These are phyloP conservation scores for Fusarium coffeatum DNA, from an alignment of 2,329 filamentous ascomycete species.

Conservation along the genomic window DNA sequence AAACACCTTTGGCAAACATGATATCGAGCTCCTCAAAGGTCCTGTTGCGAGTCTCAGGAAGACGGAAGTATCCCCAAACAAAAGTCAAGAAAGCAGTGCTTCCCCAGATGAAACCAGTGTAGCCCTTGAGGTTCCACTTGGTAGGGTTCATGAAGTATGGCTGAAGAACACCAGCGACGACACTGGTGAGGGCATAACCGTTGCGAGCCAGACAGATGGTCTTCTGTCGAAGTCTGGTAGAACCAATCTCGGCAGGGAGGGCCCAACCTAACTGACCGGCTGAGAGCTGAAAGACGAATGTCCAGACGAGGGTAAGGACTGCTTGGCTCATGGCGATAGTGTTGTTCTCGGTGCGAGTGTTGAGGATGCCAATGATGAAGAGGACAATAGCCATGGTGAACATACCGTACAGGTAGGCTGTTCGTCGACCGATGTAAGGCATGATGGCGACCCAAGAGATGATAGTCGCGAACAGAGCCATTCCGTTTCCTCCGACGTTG, in stretches of 20 bases:
- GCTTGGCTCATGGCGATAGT: slow-evolving; percentile 51
- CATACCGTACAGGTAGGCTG: slow-evolving; percentile 59
- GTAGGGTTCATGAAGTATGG: slow-evolving; percentile 55
- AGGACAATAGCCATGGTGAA: slow-evolving; percentile 54
- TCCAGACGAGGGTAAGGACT: slow-evolving; percentile 51
- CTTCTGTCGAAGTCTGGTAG: slow-evolving; percentile 49
- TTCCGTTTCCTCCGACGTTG: slow-evolving; percentile 55
- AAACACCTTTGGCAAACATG: slow-evolving; percentile 55
- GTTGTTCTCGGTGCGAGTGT: slow-evolving; percentile 46
- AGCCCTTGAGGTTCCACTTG: slow-evolving; percentile 53
- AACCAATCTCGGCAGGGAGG: slow-evolving; percentile 49
- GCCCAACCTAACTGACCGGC: slow-evolving; percentile 54
- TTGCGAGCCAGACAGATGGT: slow-evolving; percentile 50
- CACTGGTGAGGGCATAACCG: slow-evolving; percentile 36
- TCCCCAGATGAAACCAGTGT: slow-evolving; percentile 54
- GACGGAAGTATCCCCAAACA: slow-evolving; percentile 57
- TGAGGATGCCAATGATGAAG: slow-evolving; percentile 58
- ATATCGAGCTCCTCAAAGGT: slow-evolving; percentile 66
- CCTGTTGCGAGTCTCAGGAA: slow-evolving; percentile 63
- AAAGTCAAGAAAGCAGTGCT: slow-evolving; percentile 43
- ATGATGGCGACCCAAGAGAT: slow-evolving; percentile 57
- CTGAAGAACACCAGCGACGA: slow-evolving; percentile 46
- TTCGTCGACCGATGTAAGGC: slow-evolving; percentile 57
- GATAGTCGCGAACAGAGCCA: slow-evolving; percentile 57
- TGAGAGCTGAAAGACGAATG: slow-evolving; percentile 52